Conservation (phyloP, 371 early-diverging fungal genomes). For the Conidiobolus coronatus region DNA sequence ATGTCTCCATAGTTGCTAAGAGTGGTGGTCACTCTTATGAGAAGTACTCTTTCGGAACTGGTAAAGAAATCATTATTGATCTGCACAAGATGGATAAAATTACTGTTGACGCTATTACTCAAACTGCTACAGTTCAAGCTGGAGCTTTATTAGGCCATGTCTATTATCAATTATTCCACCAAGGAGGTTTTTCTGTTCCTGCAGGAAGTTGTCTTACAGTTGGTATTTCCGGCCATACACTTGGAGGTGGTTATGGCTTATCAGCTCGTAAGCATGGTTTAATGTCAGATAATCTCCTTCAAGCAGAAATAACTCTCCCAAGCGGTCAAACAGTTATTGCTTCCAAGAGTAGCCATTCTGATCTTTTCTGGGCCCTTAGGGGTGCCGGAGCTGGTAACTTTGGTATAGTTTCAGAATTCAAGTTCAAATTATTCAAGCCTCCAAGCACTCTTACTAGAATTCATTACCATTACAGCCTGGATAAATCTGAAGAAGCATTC, state of each 20-base stretch:
- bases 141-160: conserved; percentile 14
- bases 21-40: conserved; percentile 24
- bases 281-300: conserved; percentile 21
- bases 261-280: conserved; percentile 14
- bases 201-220: conserved; percentile 15
- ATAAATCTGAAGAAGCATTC: background rate
- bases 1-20: conserved; percentile 9
- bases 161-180: conserved; percentile 11
- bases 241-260: conserved; percentile 20
- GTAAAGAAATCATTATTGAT: conserved; percentile 14
- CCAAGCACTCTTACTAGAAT: conserved; percentile 7
- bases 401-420: conserved; percentile 23
- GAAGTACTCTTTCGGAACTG: conserved; percentile 12
- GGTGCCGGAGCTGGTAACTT: conserved; percentile 28
- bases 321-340: conserved; percentile 19
- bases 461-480: background rate
- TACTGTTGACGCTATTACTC: conserved; percentile 4
- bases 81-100: conserved; percentile 8
- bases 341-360: conserved; percentile 13
- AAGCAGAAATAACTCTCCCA: conserved; percentile 19
- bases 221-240: conserved; percentile 13
- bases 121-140: conserved; percentile 10
- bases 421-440: conserved; percentile 10
- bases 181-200: conserved; percentile 10
- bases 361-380: conserved; percentile 32